Evolutionary conservation across 306 rosid species (phyloP).

Genomic region (Prunus mira): DNA sequence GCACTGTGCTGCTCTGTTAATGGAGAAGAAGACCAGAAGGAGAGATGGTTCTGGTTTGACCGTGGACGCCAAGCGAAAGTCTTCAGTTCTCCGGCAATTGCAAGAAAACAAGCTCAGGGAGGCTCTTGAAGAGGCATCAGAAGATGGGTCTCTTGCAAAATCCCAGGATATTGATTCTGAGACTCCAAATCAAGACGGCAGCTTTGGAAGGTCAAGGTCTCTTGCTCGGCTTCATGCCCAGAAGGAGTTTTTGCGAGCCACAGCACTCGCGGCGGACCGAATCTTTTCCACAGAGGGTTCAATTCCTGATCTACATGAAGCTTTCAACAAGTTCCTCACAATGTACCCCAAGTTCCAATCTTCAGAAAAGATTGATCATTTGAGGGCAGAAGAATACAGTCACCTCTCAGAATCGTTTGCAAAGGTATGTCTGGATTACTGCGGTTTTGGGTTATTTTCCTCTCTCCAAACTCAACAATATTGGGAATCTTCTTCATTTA

Average conservation of each 20-base stretch:
- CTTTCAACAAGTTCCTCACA: conserved; percentile 81
- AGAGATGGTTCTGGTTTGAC: conserved; percentile 42
- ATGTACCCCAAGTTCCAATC: conserved; percentile 89
- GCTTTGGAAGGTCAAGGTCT: conserved; percentile 81
- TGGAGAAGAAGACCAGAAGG: conserved; percentile 83
- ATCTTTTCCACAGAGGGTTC: conserved; percentile 57
- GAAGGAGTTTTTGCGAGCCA: conserved; percentile 85
- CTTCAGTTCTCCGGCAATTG: conserved; percentile 72
- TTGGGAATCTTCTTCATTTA: conserved; percentile 93
- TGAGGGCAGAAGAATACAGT: conserved; percentile 79
- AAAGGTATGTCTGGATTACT: conserved; percentile 97
- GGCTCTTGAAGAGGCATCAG: conserved; percentile 98
- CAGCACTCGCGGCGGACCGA: conserved; percentile 82
- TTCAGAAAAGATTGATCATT: conserved; percentile 78
- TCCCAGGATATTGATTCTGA: conserved; percentile 77
- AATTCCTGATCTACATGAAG: conserved; percentile 65
- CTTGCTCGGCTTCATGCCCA: conserved; percentile 91
- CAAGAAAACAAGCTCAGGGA: conserved; percentile 92
- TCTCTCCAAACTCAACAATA: conserved; percentile 69
- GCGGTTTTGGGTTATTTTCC: conserved; percentile 93
- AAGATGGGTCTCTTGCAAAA: conserved; percentile 78
- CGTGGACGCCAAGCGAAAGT: conserved; percentile 49
- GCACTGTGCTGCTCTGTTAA: conserved; percentile 82
- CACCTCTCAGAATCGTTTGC: conserved; percentile 60
- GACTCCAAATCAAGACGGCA: conserved; percentile 57